A percentile compares a stretch with the other conserved stretches of the same genome.
Conservation (phyloP, 805 yeast species). For the Kazachstania kunashirensis region DNA sequence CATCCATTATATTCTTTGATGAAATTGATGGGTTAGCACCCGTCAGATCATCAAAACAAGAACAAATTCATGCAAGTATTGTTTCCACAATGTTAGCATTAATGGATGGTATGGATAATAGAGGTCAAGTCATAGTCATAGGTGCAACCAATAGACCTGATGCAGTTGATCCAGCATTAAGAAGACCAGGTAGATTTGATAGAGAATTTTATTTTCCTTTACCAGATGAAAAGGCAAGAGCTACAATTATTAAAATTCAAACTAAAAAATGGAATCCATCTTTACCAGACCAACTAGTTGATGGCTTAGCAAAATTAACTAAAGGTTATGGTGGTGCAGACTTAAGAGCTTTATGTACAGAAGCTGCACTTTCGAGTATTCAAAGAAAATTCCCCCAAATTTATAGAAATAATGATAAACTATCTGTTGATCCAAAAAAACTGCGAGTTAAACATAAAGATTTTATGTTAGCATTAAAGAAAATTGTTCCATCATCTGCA, state of each 20-base stretch:
- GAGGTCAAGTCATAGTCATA: constrained; percentile 96
- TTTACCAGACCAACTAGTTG: constrained; percentile 45
- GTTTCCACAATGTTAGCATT: constrained; percentile 89
- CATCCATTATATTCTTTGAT: constrained; percentile 91
- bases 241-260: constrained; percentile 72
- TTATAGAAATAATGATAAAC: constrained; percentile 63
- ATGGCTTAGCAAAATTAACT: constrained; percentile 65
- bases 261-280: constrained; percentile 85
- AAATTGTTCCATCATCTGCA: constrained; percentile 86
- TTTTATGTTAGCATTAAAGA: constrained; percentile 75
- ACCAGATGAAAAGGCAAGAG: constrained; percentile 74
- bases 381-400: constrained; percentile 92
- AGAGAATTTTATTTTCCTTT: constrained; percentile 93
- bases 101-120: constrained; percentile 98
- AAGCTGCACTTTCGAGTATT: constrained; percentile 85
- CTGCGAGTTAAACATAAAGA: constrained; percentile 73
- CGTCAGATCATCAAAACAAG: constrained; percentile 93
- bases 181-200: constrained; percentile 96
- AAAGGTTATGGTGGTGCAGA: constrained; percentile 99
- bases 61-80: constrained; percentile 95
- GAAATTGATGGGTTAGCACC: constrained; percentile 99
- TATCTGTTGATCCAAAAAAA: constrained; percentile 58
- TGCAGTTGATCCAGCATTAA: constrained; percentile 93
- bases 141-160: constrained; percentile 98
- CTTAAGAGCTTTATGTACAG: constrained; percentile 86